A percentile compares a stretch with the other conserved stretches of the same genome.
Conservation (phyloP, 208 protist genomes). For the Novymonas esmeraldas region DNA sequence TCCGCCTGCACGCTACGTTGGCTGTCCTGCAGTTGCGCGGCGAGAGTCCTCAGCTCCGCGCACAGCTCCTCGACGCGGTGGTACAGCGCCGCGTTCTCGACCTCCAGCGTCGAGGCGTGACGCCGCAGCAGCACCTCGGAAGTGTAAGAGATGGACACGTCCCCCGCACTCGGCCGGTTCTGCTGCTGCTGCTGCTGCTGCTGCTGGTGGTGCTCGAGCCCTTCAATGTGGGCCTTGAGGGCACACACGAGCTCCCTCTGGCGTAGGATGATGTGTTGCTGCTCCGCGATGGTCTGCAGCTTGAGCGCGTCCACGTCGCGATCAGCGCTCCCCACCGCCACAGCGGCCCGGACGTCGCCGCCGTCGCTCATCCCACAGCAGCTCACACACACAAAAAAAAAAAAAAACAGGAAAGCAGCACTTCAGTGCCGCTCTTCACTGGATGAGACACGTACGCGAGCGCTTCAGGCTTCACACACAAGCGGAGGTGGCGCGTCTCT, state of each 20-base stretch:
- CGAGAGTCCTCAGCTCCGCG: background rate
- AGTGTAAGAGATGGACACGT: background rate
- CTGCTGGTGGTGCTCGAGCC: slow-evolving; percentile 27
- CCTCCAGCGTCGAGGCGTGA: slow-evolving; percentile 3
- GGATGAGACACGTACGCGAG: too few relatives aligned
- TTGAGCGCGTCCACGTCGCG: slow-evolving; percentile 31
- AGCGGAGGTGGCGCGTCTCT: too few relatives aligned
- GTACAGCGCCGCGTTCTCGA: slow-evolving; percentile 11
- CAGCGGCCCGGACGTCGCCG: too few relatives aligned
- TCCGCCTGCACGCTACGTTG: background rate
- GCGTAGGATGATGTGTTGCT: slow-evolving; percentile 70
- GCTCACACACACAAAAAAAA: background rate
- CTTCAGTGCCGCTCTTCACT: too few relatives aligned
- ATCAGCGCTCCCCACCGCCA: background rate
- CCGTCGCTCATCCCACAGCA: too few relatives aligned
- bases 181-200: slow-evolving; percentile 19
- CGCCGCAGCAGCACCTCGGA: slow-evolving; percentile 16
- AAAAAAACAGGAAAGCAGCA: background rate
- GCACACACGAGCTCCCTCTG: slow-evolving; percentile 57
- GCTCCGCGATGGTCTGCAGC: slow-evolving; percentile 69
- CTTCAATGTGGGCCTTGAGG: slow-evolving; percentile 47
- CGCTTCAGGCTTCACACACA: too few relatives aligned
- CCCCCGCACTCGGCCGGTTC: background rate
- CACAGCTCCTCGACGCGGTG: slow-evolving; percentile 3
- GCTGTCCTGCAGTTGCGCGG: background rate